phyloP scores from a whole-genome alignment of 495 filamentous ascomycete species.

The Thozetella sp. region DNA sequence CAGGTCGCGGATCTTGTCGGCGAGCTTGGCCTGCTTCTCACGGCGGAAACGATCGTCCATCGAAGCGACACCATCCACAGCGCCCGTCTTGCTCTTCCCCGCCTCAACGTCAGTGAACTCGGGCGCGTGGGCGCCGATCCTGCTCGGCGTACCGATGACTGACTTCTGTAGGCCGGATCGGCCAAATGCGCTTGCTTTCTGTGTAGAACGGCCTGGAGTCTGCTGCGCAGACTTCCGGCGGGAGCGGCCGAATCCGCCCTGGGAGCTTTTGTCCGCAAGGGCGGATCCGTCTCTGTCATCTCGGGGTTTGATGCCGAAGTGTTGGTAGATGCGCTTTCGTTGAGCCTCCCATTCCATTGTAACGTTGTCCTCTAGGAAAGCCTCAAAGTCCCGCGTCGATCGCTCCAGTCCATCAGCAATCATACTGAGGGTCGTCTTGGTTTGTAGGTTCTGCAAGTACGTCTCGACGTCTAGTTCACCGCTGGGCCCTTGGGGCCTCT shows the following conservation, averaged over 20 bases:
- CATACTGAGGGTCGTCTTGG: constrained; percentile 88
- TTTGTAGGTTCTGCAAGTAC: constrained; percentile 81
- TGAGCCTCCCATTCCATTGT: constrained; percentile 95
- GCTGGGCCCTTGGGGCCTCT: constrained; percentile 24
- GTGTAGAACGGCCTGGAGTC: constrained; percentile 29
- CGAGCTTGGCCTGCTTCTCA: constrained; percentile 78
- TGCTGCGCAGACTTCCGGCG: constrained; percentile 47
- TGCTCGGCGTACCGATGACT: constrained; percentile 76
- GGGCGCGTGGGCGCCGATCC: constrained; percentile 55
- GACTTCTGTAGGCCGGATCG: constrained; percentile 73
- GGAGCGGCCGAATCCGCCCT: constrained; percentile 53
- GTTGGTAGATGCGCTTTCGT: constrained; percentile 87
- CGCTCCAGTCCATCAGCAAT: constrained; percentile 85
- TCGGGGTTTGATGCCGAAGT: constrained; percentile 84
- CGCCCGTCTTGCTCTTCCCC: constrained; percentile 42
- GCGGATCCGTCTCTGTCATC: constrained; percentile 45
- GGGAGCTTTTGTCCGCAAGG: constrained; percentile 58
- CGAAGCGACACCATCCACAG: constrained; percentile 31
- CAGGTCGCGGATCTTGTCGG: constrained; percentile 73
- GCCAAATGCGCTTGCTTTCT: constrained; percentile 68
- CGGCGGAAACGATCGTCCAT: constrained; percentile 72
- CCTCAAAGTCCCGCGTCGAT: constrained; percentile 86
- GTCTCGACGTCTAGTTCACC: constrained; percentile 78
- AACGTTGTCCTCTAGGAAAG: constrained; percentile 90
- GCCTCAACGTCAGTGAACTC: constrained; percentile 71